Base-by-base conservation (phyloP, 371 early-diverging fungal genomes). In the Batkoa obscura region DNA sequence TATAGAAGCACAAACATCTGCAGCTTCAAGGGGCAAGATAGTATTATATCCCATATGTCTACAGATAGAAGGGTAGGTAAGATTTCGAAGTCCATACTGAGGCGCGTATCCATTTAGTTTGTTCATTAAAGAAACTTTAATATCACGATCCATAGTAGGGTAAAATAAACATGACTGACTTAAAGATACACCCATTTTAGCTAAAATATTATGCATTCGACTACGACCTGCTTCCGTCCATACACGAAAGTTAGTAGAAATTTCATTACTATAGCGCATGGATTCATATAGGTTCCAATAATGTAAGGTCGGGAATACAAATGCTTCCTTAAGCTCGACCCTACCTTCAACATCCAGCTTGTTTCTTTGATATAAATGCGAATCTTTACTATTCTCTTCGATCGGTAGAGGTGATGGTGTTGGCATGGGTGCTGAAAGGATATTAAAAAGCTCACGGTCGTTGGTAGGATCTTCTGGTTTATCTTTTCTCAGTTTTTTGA, bases 251-350 rank as follows among this genome's bases (percentile, higher is more conserved):
- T 81, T 78, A 33, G 85, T 78, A 3, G 82, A 81, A 8, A 94
- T 83, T 60, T 86, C 91, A 5, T 78, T 72, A 32, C 89, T 86
- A 66, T 84, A 83, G 50, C 75, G 80, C 90, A 94, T 81, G 57
- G 83, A 77, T 35, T 84, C 87, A 59, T 82, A 80, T 23, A 94
- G 64, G 34, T 80, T 84, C 94, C 94, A 94, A 63, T 94, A 92
- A 46, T 90, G 72, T 49, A 88, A 47, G n/a, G n/a, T n/a, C n/a
- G n/a, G n/a, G n/a, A n/a, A n/a, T n/a, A n/a, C n/a, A n/a, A n/a
- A n/a, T n/a, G n/a, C n/a, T n/a, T n/a, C n/a, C n/a, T n/a, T n/a
- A n/a, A n/a, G n/a, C n/a, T n/a, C n/a, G n/a, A n/a, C n/a, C n/a
- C n/a, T n/a, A n/a, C n/a, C n/a, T n/a, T n/a, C n/a, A n/a, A n/a